Conservation (phyloP, 108 stramenopile species). For the Cyclotella atomus region DNA sequence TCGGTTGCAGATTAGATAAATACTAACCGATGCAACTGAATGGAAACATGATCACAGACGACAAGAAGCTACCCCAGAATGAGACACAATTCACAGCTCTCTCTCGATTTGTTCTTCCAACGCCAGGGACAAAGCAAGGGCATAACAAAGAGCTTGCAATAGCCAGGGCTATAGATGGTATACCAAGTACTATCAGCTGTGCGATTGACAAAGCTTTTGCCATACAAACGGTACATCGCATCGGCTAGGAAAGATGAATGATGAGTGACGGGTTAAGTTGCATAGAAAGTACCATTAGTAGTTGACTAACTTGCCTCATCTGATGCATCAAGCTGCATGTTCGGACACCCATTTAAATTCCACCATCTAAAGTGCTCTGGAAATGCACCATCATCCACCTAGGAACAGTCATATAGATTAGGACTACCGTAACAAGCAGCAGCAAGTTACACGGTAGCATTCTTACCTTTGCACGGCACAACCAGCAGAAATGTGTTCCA, state of each 20-base stretch:
- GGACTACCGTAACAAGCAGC: too few species aligned
- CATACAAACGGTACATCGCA: conserved; percentile 17
- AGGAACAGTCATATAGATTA: too few species aligned
- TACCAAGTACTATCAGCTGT: conserved; percentile 56
- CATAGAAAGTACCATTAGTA: background rate
- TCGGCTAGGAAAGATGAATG: background rate
- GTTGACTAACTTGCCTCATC: conserved; percentile 16
- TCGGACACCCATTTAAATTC: conserved; percentile 62
- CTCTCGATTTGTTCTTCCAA: conserved; percentile 40
- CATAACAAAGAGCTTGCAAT: conserved; percentile 45
- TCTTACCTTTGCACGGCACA: conserved; percentile 50
- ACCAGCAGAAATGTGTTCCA: conserved; percentile 54
- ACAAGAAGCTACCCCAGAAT: conserved; percentile 62
- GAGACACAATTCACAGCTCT: conserved; percentile 57
- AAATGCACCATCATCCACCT: conserved; percentile 66
- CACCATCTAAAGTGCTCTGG: conserved; percentile 66
- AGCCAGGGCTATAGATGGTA: conserved; percentile 53
- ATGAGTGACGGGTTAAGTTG: too few species aligned
- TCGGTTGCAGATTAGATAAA: too few species aligned
- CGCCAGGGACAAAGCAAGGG: conserved; percentile 39
- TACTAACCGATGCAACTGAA: conserved; percentile 35
- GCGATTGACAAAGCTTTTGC: conserved; percentile 33
- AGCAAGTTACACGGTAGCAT: too few species aligned
- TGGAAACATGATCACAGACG: conserved; percentile 51
- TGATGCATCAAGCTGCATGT: conserved; percentile 69